Evolutionary conservation across 192 early-diverging fungal genomes (phyloP).

Genomic region (Funneliformis geosporum): DNA sequence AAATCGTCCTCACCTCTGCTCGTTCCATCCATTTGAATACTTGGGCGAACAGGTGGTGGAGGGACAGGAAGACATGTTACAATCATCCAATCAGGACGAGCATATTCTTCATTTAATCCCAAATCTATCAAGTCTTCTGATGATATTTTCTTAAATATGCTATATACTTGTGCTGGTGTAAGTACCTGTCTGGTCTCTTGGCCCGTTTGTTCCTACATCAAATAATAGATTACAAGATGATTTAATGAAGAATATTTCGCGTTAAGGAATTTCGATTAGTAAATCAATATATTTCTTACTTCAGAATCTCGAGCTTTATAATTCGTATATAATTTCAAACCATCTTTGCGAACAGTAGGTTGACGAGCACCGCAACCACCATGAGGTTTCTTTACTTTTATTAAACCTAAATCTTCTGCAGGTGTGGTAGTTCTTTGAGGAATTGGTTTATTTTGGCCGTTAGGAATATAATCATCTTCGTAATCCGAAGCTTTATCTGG

Average conservation of each 20-base stretch:
- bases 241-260: neutral
- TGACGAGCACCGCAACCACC: constrained; percentile 87
- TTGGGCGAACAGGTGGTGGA: constrained; percentile 94
- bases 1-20: constrained; percentile 94
- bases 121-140: constrained; percentile 84
- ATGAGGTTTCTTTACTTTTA: constrained; percentile 64
- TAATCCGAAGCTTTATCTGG: constrained; percentile 37
- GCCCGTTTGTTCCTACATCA: constrained; percentile 46
- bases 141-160: constrained; percentile 83
- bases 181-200: constrained; percentile 64
- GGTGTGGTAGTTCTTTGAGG: constrained; percentile 8
- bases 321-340: constrained; percentile 65
- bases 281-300: constrained; percentile 24
- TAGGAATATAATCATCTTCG: neutral
- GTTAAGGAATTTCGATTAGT: neutral
- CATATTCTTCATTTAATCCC: constrained; percentile 88
- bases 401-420: constrained; percentile 46
- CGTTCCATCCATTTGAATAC: constrained; percentile 90
- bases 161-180: constrained; percentile 73
- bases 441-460: constrained; percentile 8
- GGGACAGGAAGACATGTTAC: constrained; percentile 93
- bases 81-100: constrained; percentile 98
- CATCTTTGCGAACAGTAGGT: constrained; percentile 80
- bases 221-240: neutral
- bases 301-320: constrained; percentile 47